Evolutionary conservation across 768 basidiomycete genomes (phyloP), one percentile per base, ranked within the genome.

Genomic region (Lactarius sp.): DNA sequence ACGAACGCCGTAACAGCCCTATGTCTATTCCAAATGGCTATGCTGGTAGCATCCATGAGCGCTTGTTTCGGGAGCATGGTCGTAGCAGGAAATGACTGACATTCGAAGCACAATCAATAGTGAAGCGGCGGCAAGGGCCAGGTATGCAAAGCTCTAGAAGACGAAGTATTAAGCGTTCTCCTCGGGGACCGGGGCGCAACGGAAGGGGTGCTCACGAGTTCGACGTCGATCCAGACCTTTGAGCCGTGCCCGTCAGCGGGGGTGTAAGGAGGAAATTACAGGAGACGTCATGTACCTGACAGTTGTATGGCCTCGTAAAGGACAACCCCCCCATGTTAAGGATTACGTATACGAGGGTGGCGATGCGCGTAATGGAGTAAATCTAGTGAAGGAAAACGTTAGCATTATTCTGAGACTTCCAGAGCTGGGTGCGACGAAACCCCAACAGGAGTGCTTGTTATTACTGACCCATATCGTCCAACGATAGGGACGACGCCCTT

Each of bases 301-400:
- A 62, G 22, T 57, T 52, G 42, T 50, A 51, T 37, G 34, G 16
- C 9, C 12, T 36, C 5, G 42, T 14, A 12, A 41, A 6, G 13
- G 56, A 37, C 10, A 57, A 34, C 3, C 56, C 61, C 2, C 46
- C 27, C 3, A 62, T 27, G 14, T 56, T 52, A 7, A 62, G 34
- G 18, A 52, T 34, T 16, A 57, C 61, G 34, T 20, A n/a, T 18
- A 50, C 12, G 46, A 62, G 52, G 16, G 61, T 47, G 16, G 22
- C 10, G 13, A 36, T 18, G 39, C 61, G 56, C 6, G 55, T 56
- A 2, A 62, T 7, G 36, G 61, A 62, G 27, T 62, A 62, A 22
- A 62, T 33, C 61, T 62, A 18, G 27, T 1, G 2, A n/a, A 22
- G 50, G 27, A 20, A 13, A 37, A 20, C 7, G 4, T 47, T n/a